Evolutionary conservation across 1,284 basidiomycete species (phyloP).

Genomic region (Malassezia slooffiae): DNA sequence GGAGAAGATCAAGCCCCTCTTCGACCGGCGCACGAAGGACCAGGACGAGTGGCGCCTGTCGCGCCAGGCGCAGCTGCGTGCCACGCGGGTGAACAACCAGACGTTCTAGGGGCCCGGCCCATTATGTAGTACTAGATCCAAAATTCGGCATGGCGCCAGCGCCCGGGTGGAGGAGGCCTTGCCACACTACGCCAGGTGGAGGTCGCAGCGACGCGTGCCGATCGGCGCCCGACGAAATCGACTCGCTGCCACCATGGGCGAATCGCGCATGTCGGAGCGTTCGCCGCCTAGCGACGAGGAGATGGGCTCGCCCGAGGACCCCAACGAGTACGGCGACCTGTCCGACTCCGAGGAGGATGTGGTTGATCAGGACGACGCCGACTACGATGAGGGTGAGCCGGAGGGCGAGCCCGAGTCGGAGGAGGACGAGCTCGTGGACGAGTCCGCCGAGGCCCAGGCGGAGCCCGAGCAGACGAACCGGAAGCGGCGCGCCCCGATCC

Average conservation of each 20-base stretch:
- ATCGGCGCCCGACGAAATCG: no score
- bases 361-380: neutral
- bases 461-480: constrained; percentile 9
- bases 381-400: constrained; percentile 9
- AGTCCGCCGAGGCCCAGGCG: constrained; percentile 4
- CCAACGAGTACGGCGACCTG: neutral
- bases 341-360: neutral
- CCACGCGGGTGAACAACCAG: constrained; percentile 19
- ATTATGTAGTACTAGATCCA: no score
- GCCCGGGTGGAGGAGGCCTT: no score
- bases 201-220: no score
- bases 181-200: no score
- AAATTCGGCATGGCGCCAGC: no score
- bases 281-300: no score
- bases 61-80: constrained; percentile 20
- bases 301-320: no score
- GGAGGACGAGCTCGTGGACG: constrained; percentile 16
- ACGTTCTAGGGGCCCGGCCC: no score
- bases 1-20: constrained; percentile 91
- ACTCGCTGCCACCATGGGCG: no score
- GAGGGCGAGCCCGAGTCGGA: constrained; percentile 3
- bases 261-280: no score
- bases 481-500: constrained; percentile 5
- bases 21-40: constrained; percentile 37
- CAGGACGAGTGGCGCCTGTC: constrained; percentile 32